Conservation (phyloP, 805 yeast genomes). For the Myxozyma sirexii region DNA sequence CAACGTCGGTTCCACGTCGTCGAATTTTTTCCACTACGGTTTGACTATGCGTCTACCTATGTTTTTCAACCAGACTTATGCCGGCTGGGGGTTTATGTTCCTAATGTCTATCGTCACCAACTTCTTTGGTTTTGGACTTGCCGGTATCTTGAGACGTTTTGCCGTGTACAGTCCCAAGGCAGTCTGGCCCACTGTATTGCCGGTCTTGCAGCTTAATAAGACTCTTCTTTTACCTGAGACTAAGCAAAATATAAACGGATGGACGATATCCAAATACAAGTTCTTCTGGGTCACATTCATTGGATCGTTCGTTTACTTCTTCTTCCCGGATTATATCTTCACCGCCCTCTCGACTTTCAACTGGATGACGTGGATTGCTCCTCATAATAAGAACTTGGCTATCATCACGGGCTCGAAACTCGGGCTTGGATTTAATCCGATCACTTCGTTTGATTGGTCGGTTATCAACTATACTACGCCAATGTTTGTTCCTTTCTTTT, state of each 20-base stretch:
- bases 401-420: constrained; percentile 64
- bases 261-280: constrained; percentile 58
- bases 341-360: constrained; percentile 59
- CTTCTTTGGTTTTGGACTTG: constrained; percentile 66
- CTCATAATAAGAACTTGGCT: constrained; percentile 57
- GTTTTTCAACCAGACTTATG: constrained; percentile 14
- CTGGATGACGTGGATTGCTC: constrained; percentile 67
- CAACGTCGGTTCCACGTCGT: constrained; percentile 18
- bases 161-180: constrained; percentile 60
- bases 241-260: constrained; percentile 47
- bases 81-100: constrained; percentile 18
- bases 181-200: constrained; percentile 71
- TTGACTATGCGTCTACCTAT: constrained; percentile 37
- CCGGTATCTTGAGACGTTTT: constrained; percentile 61
- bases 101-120: constrained; percentile 47
- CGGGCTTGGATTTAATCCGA: constrained; percentile 69
- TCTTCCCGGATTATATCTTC: constrained; percentile 64
- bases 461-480: constrained; percentile 25
- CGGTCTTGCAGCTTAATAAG: constrained; percentile 56
- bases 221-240: constrained; percentile 41
- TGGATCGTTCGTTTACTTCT: constrained; percentile 53
- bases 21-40: constrained; percentile 52
- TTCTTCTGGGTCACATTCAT: constrained; percentile 51
- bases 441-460: constrained; percentile 65
- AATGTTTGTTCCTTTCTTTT: constrained; percentile 20